A percentile compares a stretch with the other conserved stretches of the same genome.
Evolutionary conservation across 768 basidiomycete genomes (phyloP).

Genomic region (Mycena pura): DNA sequence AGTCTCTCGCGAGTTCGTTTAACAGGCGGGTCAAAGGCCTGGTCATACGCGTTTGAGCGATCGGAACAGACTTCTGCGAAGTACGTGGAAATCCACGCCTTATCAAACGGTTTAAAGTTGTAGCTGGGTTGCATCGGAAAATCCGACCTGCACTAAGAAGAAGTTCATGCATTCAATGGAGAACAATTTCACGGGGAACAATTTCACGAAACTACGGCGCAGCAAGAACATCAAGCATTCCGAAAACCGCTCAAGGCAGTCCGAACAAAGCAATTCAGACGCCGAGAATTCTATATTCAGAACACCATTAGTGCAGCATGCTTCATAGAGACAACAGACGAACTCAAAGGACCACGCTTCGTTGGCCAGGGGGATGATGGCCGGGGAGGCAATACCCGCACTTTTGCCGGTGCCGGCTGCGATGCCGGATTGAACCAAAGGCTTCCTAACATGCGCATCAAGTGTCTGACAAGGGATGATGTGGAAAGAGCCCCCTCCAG

Average conservation of each 20-base stretch:
- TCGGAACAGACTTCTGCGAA: too few species aligned
- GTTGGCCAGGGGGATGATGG: not conserved
- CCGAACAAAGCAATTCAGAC: not conserved
- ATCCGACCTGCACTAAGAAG: too few species aligned
- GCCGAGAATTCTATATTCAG: not conserved
- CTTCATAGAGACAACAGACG: not conserved
- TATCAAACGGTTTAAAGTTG: too few species aligned
- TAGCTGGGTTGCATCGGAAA: too few species aligned
- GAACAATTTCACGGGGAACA: not conserved
- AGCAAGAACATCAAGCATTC: not conserved
- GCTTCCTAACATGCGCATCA: not conserved
- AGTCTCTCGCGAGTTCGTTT: too few species aligned
- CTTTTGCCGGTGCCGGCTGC: not conserved
- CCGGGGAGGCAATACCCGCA: not conserved
- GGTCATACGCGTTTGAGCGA: too few species aligned
- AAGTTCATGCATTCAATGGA: not conserved
- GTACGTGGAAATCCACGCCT: too few species aligned
- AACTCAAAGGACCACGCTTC: conserved; percentile 8
- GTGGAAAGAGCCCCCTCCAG: not conserved
- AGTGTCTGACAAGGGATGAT: not conserved
- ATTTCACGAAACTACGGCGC: not conserved
- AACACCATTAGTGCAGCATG: not conserved
- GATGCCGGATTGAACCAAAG: not conserved
- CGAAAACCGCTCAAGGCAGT: not conserved
- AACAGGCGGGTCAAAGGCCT: too few species aligned